A percentile compares a stretch with the other conserved stretches of the same genome.
phyloP scores from a whole-genome alignment of 1,284 basidiomycete genomes.

The Ustanciosporium gigantosporum region DNA sequence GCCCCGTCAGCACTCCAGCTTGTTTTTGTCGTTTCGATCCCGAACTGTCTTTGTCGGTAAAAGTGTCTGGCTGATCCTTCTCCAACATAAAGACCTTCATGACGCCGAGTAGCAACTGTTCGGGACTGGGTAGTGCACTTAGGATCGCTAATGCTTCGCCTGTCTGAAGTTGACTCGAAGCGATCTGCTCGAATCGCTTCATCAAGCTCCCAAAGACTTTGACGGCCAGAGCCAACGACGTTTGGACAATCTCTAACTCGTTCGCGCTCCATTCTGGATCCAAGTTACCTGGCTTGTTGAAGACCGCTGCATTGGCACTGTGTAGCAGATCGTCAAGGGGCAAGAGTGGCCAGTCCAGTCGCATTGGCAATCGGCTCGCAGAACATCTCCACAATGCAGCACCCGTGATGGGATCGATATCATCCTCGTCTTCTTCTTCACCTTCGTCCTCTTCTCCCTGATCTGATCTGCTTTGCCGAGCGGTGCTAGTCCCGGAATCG shows the following conservation, averaged over 20 bases:
- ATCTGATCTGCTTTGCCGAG: constrained; percentile 10
- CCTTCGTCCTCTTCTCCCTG: constrained; percentile 55
- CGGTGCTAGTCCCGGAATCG: not conserved
- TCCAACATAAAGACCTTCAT: constrained; percentile 95
- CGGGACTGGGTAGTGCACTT: constrained; percentile 18
- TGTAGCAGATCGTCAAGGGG: constrained; percentile 78
- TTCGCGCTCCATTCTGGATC: constrained; percentile 77
- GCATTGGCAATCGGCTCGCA: constrained; percentile 69
- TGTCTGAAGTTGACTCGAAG: not conserved
- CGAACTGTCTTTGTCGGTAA: constrained; percentile 8
- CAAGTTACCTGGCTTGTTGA: constrained; percentile 71
- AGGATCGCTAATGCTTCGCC: constrained; percentile 10
- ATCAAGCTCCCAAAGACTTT: constrained; percentile 48
- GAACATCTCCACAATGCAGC: constrained; percentile 62
- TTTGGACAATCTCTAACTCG: constrained; percentile 77
- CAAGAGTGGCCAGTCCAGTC: constrained; percentile 73
- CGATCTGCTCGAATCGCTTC: not conserved
- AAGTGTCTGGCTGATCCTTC: constrained; percentile 30
- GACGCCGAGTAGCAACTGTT: constrained; percentile 68
- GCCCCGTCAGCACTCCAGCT: constrained; percentile 47
- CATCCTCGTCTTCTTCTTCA: constrained; percentile 10
- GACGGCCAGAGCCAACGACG: constrained; percentile 68
- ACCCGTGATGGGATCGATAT: constrained; percentile 47
- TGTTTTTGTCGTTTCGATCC: constrained; percentile 13
- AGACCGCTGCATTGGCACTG: constrained; percentile 45